These are phyloP conservation scores for Emericellopsis terricola DNA, from an alignment of 495 filamentous ascomycete genomes.

Conservation along the genomic window DNA sequence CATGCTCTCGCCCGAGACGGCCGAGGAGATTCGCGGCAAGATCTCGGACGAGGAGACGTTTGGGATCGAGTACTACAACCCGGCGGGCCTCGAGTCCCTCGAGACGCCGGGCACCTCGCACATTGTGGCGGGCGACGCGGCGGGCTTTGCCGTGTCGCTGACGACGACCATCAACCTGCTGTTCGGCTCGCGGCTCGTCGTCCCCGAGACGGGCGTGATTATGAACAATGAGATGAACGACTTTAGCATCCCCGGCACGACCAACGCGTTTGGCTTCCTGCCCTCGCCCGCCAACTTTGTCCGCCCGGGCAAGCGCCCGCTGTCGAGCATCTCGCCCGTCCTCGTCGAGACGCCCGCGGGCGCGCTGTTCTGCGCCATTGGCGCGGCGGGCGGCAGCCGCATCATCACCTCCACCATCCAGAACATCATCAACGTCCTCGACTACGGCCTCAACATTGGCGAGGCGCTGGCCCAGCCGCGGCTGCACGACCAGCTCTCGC, in stretches of 20 bases:
- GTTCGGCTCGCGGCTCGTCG: conserved; percentile 54
- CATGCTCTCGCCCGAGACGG: conserved; percentile 43
- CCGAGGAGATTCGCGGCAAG: conserved; percentile 37
- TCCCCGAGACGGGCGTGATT: conserved; percentile 61
- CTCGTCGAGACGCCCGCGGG: conserved; percentile 40
- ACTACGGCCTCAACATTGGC: conserved; percentile 31
- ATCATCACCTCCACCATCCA: conserved; percentile 70
- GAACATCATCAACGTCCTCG: conserved; percentile 50
- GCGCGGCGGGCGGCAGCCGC: conserved; percentile 57
- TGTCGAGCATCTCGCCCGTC: conserved; percentile 53
- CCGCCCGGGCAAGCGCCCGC: conserved; percentile 51
- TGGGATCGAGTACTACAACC: conserved; percentile 49
- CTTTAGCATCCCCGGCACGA: conserved; percentile 52
- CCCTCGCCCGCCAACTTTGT: conserved; percentile 60
- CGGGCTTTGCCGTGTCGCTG: conserved; percentile 45
- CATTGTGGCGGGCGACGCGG: conserved; percentile 42
- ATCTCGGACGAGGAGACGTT: conserved; percentile 48
- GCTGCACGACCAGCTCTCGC: conserved; percentile 66
- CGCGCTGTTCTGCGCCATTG: conserved; percentile 26
- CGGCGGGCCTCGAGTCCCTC: conserved; percentile 37
- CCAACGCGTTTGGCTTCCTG: conserved; percentile 60
- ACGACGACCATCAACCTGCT: conserved; percentile 64
- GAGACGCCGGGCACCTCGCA: conserved; percentile 56
- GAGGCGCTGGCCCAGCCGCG: conserved; percentile 44
- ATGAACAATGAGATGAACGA: conserved; percentile 84